These are phyloP conservation scores for Ramaria sp. DNA, from an alignment of 768 basidiomycete species.

Conservation along the genomic window DNA sequence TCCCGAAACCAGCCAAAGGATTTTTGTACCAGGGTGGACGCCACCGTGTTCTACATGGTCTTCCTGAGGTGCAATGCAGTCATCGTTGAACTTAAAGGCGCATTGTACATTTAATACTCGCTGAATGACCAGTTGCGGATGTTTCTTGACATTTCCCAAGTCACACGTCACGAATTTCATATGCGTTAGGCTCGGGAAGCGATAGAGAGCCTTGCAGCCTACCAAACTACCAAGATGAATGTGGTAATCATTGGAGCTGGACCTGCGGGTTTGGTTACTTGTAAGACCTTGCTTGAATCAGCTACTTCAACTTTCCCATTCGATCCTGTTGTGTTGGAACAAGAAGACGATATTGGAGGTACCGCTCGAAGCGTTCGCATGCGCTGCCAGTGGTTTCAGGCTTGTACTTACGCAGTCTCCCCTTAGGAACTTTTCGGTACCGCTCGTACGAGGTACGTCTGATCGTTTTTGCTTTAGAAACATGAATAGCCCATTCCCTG, in stretches of 20 bases:
- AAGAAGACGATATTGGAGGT: conserved; percentile 36
- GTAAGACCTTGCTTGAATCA: conserved; percentile 36
- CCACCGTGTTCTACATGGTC: no score
- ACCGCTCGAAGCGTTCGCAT: no score
- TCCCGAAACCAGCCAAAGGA: no score
- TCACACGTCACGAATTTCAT: no score
- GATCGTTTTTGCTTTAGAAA: not conserved
- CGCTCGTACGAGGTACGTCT: conserved; percentile 32
- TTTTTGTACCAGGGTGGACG: no score
- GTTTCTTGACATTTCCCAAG: no score
- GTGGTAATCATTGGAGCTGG: conserved; percentile 31
- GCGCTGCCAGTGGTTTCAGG: not conserved
- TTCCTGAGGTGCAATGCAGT: no score
- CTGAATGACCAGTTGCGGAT: no score
- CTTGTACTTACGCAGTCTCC: not conserved
- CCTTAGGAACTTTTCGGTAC: conserved; percentile 36
- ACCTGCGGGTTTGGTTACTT: conserved; percentile 37
- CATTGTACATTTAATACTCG: no score
- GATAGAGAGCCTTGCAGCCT: not conserved
- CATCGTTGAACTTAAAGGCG: no score
- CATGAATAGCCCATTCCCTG: not conserved
- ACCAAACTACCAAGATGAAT: not conserved
- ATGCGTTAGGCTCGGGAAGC: no score
- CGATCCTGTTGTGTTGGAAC: conserved; percentile 38
- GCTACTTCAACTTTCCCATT: conserved; percentile 29